Evolutionary conservation across 495 filamentous ascomycete genomes (phyloP), one percentile per base, ranked within the genome.

Genomic region (Podospora appendiculata): DNA sequence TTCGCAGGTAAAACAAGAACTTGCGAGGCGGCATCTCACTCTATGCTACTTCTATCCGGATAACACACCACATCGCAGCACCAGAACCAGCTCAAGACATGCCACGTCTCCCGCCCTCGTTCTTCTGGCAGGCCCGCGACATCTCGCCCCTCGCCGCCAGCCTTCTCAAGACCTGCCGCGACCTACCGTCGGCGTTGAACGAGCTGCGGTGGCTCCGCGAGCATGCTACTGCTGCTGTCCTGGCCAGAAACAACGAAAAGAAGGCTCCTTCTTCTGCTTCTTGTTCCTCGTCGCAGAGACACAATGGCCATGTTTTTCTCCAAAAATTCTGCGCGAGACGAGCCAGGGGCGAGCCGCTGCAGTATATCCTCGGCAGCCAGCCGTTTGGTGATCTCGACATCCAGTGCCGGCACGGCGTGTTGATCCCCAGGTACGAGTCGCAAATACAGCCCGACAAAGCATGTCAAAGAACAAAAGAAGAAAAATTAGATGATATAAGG

Each of bases 171-270:
- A 73, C 79, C 55, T 90, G 87, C 53, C 81, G 90, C 32, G 74
- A 81, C 41, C 65, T 94, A 7, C 53, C 53, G 12, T 85, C 84
- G 10, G 86, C 89, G 3, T 71, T 66, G 14, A 85, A 85, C 62
- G 93, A 98, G 68, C 76, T 97, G 7, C 85, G 89, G 19, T 98
- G 93, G 93, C 79, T 98, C 13, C 71, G 73, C 17, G 82, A 90
- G 58, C 79, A 87, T 50, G 49, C 59, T 43, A 4, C 46, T n/a
- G 5, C 16, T 64, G 60, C 12, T 17, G 17, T 45, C 57, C 17
- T 56, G 57, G 2, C 18, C 32, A 0, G 39, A 38, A n/a, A 45
- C 17, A 6, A 10, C 4, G n/a, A n/a, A n/a, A n/a, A n/a, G n/a
- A 8, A 45, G 14, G 12, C 12, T 43, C 13, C 14, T 19, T 25